A percentile compares a stretch with the other conserved stretches of the same genome.
phyloP scores from a whole-genome alignment of 306 rosid genomes.

The Citrullus mucosospermus region DNA sequence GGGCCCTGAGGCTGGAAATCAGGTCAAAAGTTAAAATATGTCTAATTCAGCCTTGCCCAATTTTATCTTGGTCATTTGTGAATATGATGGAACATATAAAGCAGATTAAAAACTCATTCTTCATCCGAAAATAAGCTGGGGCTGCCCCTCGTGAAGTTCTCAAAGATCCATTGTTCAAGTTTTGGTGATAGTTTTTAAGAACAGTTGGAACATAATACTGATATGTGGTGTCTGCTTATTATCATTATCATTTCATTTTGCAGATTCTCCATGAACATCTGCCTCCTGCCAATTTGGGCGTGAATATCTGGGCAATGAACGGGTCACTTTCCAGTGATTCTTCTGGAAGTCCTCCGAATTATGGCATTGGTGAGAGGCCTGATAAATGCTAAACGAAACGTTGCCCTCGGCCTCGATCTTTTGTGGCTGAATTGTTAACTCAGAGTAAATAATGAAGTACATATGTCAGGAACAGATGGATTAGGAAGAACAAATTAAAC shows the following conservation, averaged over 20 bases:
- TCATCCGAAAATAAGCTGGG: not conserved
- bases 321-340: slow-evolving; percentile 58
- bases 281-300: slow-evolving; percentile 46
- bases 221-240: slow-evolving; percentile 8
- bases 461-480: slow-evolving; percentile 1
- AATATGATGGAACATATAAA: not conserved
- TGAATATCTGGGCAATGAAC: slow-evolving; percentile 65
- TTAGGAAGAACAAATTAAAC: not conserved
- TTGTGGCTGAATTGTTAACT: not conserved
- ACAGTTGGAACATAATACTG: slow-evolving; percentile 1
- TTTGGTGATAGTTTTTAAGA: not conserved
- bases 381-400: slow-evolving; percentile 8
- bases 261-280: slow-evolving; percentile 36
- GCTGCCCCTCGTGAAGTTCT: not conserved
- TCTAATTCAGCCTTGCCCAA: not conserved
- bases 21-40: slow-evolving; percentile 30
- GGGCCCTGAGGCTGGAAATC: slow-evolving; percentile 55
- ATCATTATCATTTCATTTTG: slow-evolving; percentile 18
- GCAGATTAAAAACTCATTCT: not conserved
- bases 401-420: not conserved
- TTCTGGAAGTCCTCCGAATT: slow-evolving; percentile 56
- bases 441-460: not conserved
- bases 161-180: not conserved
- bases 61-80: not conserved
- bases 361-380: slow-evolving; percentile 30